Percentiles rank a stretch among this genome's conserved stretches.
phyloP scores from a whole-genome alignment of 2,329 filamentous ascomycete species.

The Alternaria gaisen region DNA sequence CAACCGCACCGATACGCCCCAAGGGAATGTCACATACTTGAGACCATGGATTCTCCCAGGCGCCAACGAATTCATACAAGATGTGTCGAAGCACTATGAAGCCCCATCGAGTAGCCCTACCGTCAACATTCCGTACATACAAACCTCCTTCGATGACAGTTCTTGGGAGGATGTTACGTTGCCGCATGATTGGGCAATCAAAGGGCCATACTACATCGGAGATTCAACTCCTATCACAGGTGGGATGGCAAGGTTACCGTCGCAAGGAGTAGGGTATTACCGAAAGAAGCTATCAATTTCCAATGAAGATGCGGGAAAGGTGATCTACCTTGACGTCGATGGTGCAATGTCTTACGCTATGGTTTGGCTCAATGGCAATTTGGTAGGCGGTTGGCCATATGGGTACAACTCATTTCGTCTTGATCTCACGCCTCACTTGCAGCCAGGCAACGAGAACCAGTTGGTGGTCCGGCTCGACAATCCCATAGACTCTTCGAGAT shows the following conservation, averaged over 20 bases:
- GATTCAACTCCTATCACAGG: conserved; percentile 59
- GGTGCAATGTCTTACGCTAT: conserved; percentile 61
- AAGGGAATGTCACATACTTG: background rate
- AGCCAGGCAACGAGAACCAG: conserved; percentile 10
- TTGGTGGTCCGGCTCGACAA: conserved; percentile 62
- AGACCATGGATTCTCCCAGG: conserved; percentile 52
- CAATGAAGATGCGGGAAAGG: conserved; percentile 43
- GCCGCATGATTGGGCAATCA: conserved; percentile 61
- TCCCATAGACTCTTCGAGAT: conserved; percentile 57
- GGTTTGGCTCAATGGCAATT: conserved; percentile 60
- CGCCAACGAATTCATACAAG: conserved; percentile 52
- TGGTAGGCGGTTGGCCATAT: conserved; percentile 62
- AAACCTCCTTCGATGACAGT: conserved; percentile 50
- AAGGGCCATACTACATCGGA: conserved; percentile 54
- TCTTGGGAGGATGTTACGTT: conserved; percentile 53
- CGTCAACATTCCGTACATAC: conserved; percentile 36
- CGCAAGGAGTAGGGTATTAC: conserved; percentile 64
- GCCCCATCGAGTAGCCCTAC: conserved; percentile 29
- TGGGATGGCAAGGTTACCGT: conserved; percentile 60
- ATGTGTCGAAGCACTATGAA: conserved; percentile 39
- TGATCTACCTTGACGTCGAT: conserved; percentile 58
- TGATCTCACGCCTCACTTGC: background rate
- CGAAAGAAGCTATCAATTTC: conserved; percentile 53
- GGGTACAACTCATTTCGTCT: conserved; percentile 48
- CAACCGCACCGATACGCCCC: conserved; percentile 20